These are phyloP conservation scores for Borovskyia barvae DNA, from an alignment of 208 protist genomes.

Conservation along the genomic window DNA sequence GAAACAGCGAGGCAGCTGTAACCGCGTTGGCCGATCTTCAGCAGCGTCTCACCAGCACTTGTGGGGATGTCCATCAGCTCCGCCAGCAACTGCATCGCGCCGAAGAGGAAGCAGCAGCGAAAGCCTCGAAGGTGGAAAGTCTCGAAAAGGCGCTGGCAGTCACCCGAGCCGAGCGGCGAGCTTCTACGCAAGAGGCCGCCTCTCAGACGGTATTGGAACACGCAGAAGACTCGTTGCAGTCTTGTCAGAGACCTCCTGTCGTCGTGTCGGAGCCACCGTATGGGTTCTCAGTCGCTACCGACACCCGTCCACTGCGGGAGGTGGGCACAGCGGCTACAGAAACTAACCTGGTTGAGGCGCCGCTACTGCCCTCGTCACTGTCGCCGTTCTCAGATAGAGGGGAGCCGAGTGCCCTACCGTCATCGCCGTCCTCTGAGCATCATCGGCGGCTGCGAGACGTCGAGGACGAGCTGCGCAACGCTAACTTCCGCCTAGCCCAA, in stretches of 20 bases:
- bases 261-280: too few species aligned
- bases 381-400: too few species aligned
- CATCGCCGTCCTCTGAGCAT: too few species aligned
- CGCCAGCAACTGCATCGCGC: constrained; percentile 10
- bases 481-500: constrained; percentile 26
- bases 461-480: constrained; percentile 25
- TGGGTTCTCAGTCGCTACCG: too few species aligned
- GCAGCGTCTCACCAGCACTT: constrained; percentile 31
- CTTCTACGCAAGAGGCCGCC: neutral
- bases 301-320: too few species aligned
- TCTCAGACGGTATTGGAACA: too few species aligned
- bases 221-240: too few species aligned
- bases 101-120: constrained; percentile 4
- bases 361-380: too few species aligned
- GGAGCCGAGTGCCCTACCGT: too few species aligned
- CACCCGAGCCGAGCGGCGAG: neutral
- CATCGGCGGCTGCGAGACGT: constrained; percentile 17
- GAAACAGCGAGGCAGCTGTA: constrained; percentile 41
- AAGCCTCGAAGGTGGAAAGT: neutral
- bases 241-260: too few species aligned
- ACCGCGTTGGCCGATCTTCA: constrained; percentile 59
- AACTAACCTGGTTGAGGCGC: too few species aligned
- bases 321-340: too few species aligned
- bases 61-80: constrained; percentile 15
- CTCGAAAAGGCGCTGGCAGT: constrained; percentile 10